A percentile compares a stretch with the other conserved stretches of the same genome.
Evolutionary conservation across 768 basidiomycete genomes (phyloP).

Genomic region (Panaeolus cyanescens): DNA sequence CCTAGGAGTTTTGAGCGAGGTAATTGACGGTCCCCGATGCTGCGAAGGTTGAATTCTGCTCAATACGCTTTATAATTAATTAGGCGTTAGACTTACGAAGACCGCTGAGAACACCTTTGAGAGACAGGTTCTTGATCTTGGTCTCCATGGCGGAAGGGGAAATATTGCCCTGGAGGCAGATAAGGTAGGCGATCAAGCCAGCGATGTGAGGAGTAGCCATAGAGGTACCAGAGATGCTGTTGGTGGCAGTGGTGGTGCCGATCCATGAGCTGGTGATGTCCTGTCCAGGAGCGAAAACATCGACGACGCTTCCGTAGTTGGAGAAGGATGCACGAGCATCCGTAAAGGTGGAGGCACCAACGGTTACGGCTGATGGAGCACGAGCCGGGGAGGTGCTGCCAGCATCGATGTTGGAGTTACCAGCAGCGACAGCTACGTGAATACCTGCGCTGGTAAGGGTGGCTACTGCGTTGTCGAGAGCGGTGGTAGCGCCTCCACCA

Average conservation of each 20-base stretch:
- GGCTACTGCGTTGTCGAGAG: slow-evolving; percentile 30
- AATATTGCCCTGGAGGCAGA: slow-evolving; percentile 30
- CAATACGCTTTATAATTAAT: background rate
- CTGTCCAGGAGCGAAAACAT: slow-evolving; percentile 6
- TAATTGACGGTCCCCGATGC: background rate
- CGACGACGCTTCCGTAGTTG: slow-evolving; percentile 6
- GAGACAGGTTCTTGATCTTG: slow-evolving; percentile 22
- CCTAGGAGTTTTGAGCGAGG: background rate
- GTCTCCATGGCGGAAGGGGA: slow-evolving; percentile 29
- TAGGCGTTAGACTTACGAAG: slow-evolving; percentile 23
- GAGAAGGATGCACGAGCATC: slow-evolving; percentile 9
- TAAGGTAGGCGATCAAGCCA: slow-evolving; percentile 38
- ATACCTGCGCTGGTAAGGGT: background rate
- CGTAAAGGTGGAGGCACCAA: background rate
- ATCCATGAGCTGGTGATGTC: slow-evolving; percentile 6
- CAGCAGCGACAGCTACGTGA: slow-evolving; percentile 34
- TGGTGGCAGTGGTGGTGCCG: slow-evolving; percentile 22
- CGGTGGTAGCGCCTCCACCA: slow-evolving; percentile 26
- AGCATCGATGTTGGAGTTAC: slow-evolving; percentile 35
- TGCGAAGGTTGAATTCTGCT: background rate
- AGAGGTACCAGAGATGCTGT: slow-evolving; percentile 25
- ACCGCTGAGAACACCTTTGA: slow-evolving; percentile 27
- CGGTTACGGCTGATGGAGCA: slow-evolving; percentile 16
- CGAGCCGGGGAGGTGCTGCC: slow-evolving; percentile 35
- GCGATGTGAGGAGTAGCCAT: slow-evolving; percentile 37